Conservation (phyloP, 345 rosid genomes). For the Lagerstroemia speciosa region DNA sequence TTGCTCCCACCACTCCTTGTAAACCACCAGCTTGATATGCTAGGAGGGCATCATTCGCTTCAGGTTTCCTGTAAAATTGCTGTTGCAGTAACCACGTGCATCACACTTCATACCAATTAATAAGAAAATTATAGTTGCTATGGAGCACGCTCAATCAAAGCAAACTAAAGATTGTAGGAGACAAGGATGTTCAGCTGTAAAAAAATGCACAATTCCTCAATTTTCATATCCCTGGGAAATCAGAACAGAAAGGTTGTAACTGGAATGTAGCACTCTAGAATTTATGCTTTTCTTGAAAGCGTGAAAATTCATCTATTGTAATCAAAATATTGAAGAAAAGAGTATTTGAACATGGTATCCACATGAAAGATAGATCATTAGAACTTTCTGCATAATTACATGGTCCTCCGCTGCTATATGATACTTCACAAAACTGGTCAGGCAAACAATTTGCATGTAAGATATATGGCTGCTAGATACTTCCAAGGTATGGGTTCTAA, state of each 20-base stretch:
- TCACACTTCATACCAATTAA: slow-evolving; percentile 1
- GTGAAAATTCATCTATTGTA: background rate
- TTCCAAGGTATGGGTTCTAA: background rate
- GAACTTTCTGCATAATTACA: background rate
- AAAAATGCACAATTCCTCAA: background rate
- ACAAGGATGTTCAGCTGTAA: background rate
- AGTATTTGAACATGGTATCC: background rate
- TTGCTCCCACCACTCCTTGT: slow-evolving; percentile 66
- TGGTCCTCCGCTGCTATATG: too few relatives aligned
- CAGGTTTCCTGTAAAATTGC: slow-evolving; percentile 53
- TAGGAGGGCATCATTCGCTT: slow-evolving; percentile 60
- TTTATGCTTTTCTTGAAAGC: background rate
- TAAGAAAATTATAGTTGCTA: background rate
- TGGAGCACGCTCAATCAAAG: background rate
- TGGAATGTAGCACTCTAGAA: background rate
- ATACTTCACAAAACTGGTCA: too few relatives aligned
- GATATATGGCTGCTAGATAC: background rate
- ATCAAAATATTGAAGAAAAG: background rate
- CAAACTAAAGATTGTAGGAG: background rate
- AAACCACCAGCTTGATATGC: slow-evolving; percentile 69
- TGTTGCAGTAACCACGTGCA: slow-evolving; percentile 52
- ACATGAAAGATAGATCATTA: background rate
- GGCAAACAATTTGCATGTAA: background rate
- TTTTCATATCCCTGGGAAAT: background rate
- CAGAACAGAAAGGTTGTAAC: background rate